Evolutionary conservation across 352 stramenopile species (phyloP), one percentile per base, ranked within the genome.

Genomic region (Halophytophthora polymorphica): DNA sequence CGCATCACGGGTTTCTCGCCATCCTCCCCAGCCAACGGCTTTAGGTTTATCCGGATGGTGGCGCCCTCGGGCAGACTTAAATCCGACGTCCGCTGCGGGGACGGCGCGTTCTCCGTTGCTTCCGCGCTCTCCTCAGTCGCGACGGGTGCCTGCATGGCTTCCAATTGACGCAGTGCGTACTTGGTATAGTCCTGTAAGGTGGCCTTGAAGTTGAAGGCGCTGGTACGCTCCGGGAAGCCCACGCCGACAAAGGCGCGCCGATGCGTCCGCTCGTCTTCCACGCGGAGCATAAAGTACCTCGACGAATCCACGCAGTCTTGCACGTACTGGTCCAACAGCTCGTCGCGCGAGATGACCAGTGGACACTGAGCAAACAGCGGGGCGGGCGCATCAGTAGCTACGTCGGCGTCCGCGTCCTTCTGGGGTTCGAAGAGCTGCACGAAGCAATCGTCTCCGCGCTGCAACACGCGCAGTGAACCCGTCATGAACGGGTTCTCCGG

Each of bases 271-370:
- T 88, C 78, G 58, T 95, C 84, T 50, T 91, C 83, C 45, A 92
- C 74, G 47, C 84, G 84, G 15, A 95, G 28, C 77, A 95, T 91
- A 31, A 95, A 95, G 62, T 95, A 95, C 23, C 84, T 80, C 44
- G 84, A 95, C 45, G 84, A 93, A 57, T 95, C 84, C 42, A 87
- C 80, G 41, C 82, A 95, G 57, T 95, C 83, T 40, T 93, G 84
- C 15, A 95, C 73, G 56, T 89, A 93, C 37, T 84, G 64, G 33
- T 88, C 77, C 22, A 95, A 67, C 29, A 64, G 13, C 22, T 84
- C 61, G 21, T 89, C 79, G 12, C 47, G 62, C 13, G 78, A 68
- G 58, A 95, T 87, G 43, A 77, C 71, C 13, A 95, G 57, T 6
- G 84, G 83, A 31, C 84, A 92, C 53, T 91, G 78, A 15, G 84